Evolutionary conservation across 2,329 filamentous ascomycete species (phyloP).

Genomic region (Aspergillus terreus): DNA sequence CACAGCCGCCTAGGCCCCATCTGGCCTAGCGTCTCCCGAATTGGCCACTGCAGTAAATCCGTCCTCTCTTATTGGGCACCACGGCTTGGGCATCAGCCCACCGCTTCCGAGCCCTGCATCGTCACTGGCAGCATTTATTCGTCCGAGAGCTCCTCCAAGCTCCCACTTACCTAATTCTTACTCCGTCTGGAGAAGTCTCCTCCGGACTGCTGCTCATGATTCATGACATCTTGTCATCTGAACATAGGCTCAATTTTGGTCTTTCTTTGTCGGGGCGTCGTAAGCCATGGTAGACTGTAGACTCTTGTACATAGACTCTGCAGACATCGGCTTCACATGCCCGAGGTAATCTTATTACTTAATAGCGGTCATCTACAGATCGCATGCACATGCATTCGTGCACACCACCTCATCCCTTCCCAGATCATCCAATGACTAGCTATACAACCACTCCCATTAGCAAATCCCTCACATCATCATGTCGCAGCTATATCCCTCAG

Average conservation of each 20-base stretch:
- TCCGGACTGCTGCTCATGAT: slow-evolving; percentile 3
- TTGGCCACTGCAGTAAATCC: slow-evolving; percentile 2
- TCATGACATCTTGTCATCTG: not conserved
- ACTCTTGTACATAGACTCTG: too few species aligned
- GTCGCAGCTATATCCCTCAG: not conserved
- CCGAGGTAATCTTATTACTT: too few species aligned
- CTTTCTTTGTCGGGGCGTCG: too few species aligned
- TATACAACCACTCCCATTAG: slow-evolving; percentile 1
- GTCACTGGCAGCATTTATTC: not conserved
- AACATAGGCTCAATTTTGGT: too few species aligned
- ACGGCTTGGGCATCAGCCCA: not conserved
- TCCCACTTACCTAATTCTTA: not conserved
- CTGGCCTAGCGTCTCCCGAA: not conserved
- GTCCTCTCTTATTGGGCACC: not conserved
- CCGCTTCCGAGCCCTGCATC: not conserved
- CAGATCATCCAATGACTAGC: slow-evolving; percentile 1
- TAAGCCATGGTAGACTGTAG: too few species aligned
- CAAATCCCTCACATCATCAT: slow-evolving; percentile 5
- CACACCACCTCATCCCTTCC: not conserved
- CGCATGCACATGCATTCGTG: too few species aligned
- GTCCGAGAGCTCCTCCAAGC: not conserved
- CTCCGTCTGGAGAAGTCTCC: slow-evolving; percentile 1
- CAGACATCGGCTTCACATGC: too few species aligned
- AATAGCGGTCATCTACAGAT: too few species aligned
- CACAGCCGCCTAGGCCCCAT: slow-evolving; percentile 10